Conservation (phyloP, 768 basidiomycete genomes). For the Amanita phalloides region DNA sequence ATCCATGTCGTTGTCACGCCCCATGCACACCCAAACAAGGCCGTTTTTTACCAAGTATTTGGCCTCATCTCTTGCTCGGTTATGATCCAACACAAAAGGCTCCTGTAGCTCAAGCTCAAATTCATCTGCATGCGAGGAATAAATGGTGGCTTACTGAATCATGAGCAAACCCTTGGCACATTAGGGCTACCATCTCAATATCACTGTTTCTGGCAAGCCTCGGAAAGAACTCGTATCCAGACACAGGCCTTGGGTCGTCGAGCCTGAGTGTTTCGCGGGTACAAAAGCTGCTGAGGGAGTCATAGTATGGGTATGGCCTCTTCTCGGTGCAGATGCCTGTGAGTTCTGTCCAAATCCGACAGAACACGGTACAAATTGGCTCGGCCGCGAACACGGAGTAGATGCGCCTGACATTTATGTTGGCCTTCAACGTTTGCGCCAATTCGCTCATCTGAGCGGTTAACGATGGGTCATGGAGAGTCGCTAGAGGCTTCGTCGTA, state of each 20-base stretch:
- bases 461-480: conserved; percentile 26
- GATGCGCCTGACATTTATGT: conserved; percentile 29
- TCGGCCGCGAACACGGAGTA: conserved; percentile 61
- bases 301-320: conserved; percentile 40
- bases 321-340: conserved; percentile 28
- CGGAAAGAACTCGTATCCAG: conserved; percentile 16
- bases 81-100: conserved; percentile 39
- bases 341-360: conserved; percentile 32
- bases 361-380: conserved; percentile 33
- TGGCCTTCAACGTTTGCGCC: conserved; percentile 24
- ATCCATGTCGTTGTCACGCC: conserved; percentile 15
- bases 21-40: conserved; percentile 52
- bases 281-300: conserved; percentile 46
- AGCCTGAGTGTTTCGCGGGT: conserved; percentile 30
- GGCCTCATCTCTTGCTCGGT: conserved; percentile 41
- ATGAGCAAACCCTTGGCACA: conserved; percentile 46
- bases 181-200: conserved; percentile 25
- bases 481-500: conserved; percentile 28
- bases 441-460: conserved; percentile 30
- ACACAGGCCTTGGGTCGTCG: conserved; percentile 1
- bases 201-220: conserved; percentile 33
- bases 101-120: conserved; percentile 22
- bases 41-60: conserved; percentile 29
- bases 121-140: neutral
- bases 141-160: conserved; percentile 37